Percentiles rank a stretch among this genome's conserved stretches.
phyloP scores from a whole-genome alignment of 2,329 filamentous ascomycete species.

The Neopestalotiopsis sp. region DNA sequence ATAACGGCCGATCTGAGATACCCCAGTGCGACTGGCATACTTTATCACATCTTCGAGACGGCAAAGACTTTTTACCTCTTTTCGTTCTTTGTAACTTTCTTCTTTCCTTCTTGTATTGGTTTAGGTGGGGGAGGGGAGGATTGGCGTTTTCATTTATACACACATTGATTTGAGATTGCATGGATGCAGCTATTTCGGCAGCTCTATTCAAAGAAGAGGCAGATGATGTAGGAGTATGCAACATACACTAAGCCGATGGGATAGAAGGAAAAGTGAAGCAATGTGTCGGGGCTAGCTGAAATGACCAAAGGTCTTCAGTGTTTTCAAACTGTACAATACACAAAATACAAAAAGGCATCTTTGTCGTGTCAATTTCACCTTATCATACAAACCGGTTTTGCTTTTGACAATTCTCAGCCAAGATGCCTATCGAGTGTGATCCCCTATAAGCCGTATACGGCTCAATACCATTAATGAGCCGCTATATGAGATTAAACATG shows the following conservation, averaged over 20 bases:
- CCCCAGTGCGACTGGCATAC: slow-evolving; percentile 15
- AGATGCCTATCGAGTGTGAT: background rate
- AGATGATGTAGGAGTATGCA: background rate
- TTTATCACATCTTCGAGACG: background rate
- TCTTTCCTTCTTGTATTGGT: background rate
- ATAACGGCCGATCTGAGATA: slow-evolving; percentile 20
- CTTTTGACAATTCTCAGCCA: background rate
- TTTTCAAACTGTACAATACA: background rate
- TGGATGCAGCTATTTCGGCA: background rate
- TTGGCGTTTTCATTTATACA: background rate
- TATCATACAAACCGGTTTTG: background rate
- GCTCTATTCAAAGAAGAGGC: background rate
- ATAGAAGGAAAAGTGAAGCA: background rate
- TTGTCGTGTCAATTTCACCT: background rate
- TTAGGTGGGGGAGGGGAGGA: background rate
- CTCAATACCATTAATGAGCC: background rate
- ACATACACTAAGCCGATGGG: background rate
- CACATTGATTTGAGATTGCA: slow-evolving; percentile 2
- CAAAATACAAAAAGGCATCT: background rate
- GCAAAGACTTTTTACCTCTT: slow-evolving; percentile 1
- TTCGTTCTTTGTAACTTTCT: slow-evolving; percentile 4
- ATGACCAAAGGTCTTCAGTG: background rate
- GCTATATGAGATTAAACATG: background rate
- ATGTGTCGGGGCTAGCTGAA: background rate
- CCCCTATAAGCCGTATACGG: background rate